A percentile compares a stretch with the other conserved stretches of the same genome.
Evolutionary conservation across 2,329 filamentous ascomycete species (phyloP).

Genomic region (Fusarium burgessii): DNA sequence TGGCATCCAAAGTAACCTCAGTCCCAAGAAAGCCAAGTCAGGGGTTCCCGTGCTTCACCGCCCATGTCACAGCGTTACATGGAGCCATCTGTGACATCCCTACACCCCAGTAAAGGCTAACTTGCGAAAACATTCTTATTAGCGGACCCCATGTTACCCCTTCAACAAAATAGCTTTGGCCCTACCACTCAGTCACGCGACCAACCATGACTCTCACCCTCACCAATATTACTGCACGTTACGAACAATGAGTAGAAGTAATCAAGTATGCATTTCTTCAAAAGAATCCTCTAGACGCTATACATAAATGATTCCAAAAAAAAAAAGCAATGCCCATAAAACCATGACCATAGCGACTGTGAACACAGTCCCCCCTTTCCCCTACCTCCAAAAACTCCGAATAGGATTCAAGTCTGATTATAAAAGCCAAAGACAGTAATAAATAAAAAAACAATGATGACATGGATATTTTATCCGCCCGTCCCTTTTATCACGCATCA

Average conservation of each 20-base stretch:
- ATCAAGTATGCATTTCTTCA: slow-evolving; percentile 9
- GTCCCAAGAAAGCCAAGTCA: not conserved
- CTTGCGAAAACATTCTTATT: not conserved
- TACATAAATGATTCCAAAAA: slow-evolving; percentile 7
- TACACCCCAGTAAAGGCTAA: not conserved
- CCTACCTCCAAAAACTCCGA: slow-evolving; percentile 12
- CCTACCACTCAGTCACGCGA: not conserved
- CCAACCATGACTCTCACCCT: no score
- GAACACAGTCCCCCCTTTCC: not conserved
- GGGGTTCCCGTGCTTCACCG: not conserved
- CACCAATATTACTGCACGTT: not conserved
- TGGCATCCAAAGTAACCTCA: not conserved
- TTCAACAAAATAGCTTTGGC: not conserved
- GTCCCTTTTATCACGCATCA: slow-evolving; percentile 24
- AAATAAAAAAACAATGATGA: slow-evolving; percentile 6
- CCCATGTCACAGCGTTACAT: not conserved
- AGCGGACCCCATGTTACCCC: not conserved
- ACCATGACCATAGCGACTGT: slow-evolving; percentile 17
- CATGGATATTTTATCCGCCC: slow-evolving; percentile 5
- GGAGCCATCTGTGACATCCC: not conserved
- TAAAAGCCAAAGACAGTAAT: not conserved
- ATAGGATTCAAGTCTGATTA: not conserved
- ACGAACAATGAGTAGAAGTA: not conserved
- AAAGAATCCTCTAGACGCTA: slow-evolving; percentile 23
- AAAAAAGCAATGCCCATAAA: slow-evolving; percentile 8